Base-by-base conservation (phyloP, 352 stramenopile genomes). In the Pythium aquatile region DNA sequence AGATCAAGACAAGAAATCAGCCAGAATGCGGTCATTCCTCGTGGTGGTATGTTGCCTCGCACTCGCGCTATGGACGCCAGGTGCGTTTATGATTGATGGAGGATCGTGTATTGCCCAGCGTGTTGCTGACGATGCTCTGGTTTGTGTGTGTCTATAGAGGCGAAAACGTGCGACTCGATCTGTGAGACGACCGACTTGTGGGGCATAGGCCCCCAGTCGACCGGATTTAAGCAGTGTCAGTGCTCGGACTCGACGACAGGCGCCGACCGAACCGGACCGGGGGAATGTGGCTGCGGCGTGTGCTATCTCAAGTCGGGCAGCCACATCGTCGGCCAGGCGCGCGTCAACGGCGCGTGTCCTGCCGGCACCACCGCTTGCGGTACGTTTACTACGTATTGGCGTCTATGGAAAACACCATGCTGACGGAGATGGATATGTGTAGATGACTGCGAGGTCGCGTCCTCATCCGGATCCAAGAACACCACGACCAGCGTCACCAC, bases 201-300 rank as follows among this genome's bases (percentile, higher is more conserved):
- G 55, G 62, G 62, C 11, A 55, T 2, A 13, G 48, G 61, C 20
- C 16, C 35, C 10, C 1, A 9, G 7, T 16, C 30, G 11, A 51
- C 17, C 3, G 13, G 3, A 0, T 68, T 29, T 14, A 8, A 37
- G 30, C 7, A 8, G 30, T 68, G 61, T 26, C 16, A 58, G 33
- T 68, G 61, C 46, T 33, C 53, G 35, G 57, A 48, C 14, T 39
- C 48, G 35, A 30, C 49, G 13, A 37, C 29, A 5, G 32, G 32
- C 35, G 61, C 51, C 0, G 20, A 37, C 1, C 57, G 64, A 10
- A 35, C 57, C 3, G 64, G 64, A 5, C 32, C 64, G 6, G 20
- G 20, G 20, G 58, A 59, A 13, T 70, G 64, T 48, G 52, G 8
- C 2, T 70, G 64, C 52, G 57, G 57, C 17, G 46, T 62, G 29